phyloP scores from a whole-genome alignment of 768 basidiomycete genomes.

The Erythrobasidium yunnanense region DNA sequence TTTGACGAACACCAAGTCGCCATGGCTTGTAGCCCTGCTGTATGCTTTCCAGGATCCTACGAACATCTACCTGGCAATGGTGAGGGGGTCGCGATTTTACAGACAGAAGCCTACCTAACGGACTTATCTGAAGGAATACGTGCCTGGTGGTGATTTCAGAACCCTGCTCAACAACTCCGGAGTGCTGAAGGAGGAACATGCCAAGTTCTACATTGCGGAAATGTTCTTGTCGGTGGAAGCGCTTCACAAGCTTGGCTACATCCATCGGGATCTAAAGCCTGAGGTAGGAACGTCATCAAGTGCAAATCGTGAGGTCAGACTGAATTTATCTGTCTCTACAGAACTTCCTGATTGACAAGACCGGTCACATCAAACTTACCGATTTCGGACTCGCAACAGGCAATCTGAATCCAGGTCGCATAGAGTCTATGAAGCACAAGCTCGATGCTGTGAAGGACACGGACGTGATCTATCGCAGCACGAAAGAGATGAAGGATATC shows the following conservation, averaged over 20 bases:
- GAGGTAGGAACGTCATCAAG: constrained; percentile 44
- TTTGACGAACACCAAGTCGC: constrained; percentile 88
- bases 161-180: constrained; percentile 96
- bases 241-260: constrained; percentile 92
- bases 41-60: constrained; percentile 94
- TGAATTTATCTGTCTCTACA: constrained; percentile 39
- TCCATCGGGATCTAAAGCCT: constrained; percentile 94
- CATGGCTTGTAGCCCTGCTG: constrained; percentile 86
- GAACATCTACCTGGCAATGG: constrained; percentile 90
- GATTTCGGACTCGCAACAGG: constrained; percentile 98
- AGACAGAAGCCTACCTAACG: constrained; percentile 4
- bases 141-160: constrained; percentile 95
- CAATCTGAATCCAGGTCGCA: constrained; percentile 81
- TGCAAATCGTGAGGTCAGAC: not conserved
- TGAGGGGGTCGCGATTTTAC: constrained; percentile 12
- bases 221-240: constrained; percentile 94
- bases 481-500: constrained; percentile 83
- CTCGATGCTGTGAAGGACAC: constrained; percentile 94
- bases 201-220: constrained; percentile 90
- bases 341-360: constrained; percentile 94
- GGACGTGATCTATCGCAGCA: constrained; percentile 76
- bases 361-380: constrained; percentile 92
- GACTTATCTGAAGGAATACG: constrained; percentile 56
- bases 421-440: constrained; percentile 90
- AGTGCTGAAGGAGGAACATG: constrained; percentile 92